Evolutionary conservation across 164 flowering plant genomes (phyloP).

Genomic region (Nymphaea colorata): DNA sequence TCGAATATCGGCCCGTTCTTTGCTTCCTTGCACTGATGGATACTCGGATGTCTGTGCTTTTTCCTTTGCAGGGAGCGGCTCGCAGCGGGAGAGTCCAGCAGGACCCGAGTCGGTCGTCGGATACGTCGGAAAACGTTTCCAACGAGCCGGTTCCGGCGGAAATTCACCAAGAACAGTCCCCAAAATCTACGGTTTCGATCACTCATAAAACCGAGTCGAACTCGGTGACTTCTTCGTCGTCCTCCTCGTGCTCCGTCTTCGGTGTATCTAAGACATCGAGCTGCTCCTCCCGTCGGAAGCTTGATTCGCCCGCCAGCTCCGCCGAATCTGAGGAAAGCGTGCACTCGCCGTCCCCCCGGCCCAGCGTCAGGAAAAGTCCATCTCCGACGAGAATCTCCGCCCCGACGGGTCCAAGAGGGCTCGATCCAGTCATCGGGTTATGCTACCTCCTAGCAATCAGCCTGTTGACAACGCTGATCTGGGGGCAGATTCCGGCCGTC

Average conservation of each 20-base stretch:
- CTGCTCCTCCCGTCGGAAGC: neutral
- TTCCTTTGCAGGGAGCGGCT: neutral
- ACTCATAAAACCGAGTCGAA: neutral
- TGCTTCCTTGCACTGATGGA: neutral
- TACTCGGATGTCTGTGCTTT: neutral
- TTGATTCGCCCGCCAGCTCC: neutral
- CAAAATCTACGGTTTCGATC: neutral
- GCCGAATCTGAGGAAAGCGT: neutral
- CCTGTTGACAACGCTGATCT: neutral
- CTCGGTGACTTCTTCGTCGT: neutral
- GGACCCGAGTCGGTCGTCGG: neutral
- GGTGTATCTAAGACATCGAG: neutral
- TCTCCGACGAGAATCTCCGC: neutral
- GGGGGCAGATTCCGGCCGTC: neutral
- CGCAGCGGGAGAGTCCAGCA: neutral
- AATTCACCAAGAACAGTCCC: neutral
- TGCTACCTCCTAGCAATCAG: neutral
- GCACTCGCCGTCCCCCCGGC: neutral
- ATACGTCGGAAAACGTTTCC: neutral
- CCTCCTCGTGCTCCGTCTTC: neutral
- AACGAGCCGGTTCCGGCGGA: neutral
- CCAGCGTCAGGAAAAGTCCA: neutral
- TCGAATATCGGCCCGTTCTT: too few species aligned
- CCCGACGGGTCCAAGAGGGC: neutral
- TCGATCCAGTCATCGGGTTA: neutral